A percentile compares a stretch with the other conserved stretches of the same genome.
Evolutionary conservation across 441 rosid genomes (phyloP).

Genomic region (Adansonia grandidieri): DNA sequence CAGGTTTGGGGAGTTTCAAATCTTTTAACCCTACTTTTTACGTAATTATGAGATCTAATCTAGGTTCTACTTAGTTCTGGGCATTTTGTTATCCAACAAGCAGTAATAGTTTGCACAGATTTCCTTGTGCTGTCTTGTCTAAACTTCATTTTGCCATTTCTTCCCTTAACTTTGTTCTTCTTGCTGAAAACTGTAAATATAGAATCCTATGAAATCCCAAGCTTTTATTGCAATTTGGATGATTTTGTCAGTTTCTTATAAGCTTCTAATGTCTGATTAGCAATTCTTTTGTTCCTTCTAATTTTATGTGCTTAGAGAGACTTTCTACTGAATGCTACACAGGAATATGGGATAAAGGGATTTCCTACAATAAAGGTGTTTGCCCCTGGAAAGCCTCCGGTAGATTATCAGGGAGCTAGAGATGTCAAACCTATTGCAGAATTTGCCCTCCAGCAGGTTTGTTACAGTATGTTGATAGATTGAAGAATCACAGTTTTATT

Average conservation of each 20-base stretch:
- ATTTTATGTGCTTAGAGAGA: slow-evolving; percentile 8
- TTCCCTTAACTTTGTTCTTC: neutral
- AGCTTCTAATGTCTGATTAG: neutral
- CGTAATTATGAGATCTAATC: neutral
- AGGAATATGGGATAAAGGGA: slow-evolving; percentile 94
- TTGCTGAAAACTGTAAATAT: neutral
- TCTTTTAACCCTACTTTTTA: neutral
- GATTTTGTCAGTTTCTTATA: neutral
- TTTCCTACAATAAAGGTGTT: slow-evolving; percentile 97
- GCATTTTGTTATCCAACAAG: neutral
- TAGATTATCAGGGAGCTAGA: slow-evolving; percentile 94
- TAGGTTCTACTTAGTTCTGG: neutral
- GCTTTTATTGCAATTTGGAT: neutral
- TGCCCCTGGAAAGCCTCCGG: slow-evolving; percentile 89
- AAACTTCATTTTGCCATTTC: neutral
- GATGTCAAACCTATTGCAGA: slow-evolving; percentile 94
- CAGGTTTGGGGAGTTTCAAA: slow-evolving; percentile 58
- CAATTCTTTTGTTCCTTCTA: neutral
- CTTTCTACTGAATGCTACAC: slow-evolving; percentile 32
- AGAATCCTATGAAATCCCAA: neutral
- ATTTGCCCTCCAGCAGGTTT: slow-evolving; percentile 84
- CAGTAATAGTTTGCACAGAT: neutral
- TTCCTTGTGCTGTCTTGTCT: neutral
- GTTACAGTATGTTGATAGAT: slow-evolving; percentile 26
- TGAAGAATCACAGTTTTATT: slow-evolving; percentile 18